Percentiles rank a stretch among this genome's conserved stretches.
Evolutionary conservation across 1,284 basidiomycete genomes (phyloP).

Genomic region (Sutorius eximius): DNA sequence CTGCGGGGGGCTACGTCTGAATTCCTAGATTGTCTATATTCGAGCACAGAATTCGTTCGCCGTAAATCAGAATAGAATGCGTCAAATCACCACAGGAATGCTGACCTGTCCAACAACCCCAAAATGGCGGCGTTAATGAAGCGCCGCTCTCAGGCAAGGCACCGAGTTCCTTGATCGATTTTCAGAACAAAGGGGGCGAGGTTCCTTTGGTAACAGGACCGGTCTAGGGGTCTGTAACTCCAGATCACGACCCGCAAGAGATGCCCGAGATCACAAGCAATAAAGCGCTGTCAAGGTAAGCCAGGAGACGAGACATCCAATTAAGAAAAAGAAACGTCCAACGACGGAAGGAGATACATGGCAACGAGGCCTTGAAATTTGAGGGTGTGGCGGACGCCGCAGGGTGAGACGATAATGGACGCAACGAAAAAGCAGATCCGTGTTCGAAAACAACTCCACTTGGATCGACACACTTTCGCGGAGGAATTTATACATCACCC

Average conservation of each 20-base stretch:
- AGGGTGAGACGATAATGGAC: slow-evolving; percentile 11
- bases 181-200: slow-evolving; percentile 17
- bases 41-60: slow-evolving; percentile 10
- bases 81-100: slow-evolving; percentile 34
- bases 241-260: slow-evolving; percentile 27
- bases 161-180: slow-evolving; percentile 33
- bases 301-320: slow-evolving; percentile 17
- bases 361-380: slow-evolving; percentile 21
- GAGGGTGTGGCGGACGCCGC: slow-evolving; percentile 30
- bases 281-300: slow-evolving; percentile 17
- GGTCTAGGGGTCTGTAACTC: slow-evolving; percentile 19
- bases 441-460: slow-evolving; percentile 1
- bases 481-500: slow-evolving; percentile 10
- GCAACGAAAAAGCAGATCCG: slow-evolving; percentile 14
- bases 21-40: slow-evolving; percentile 24
- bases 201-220: slow-evolving; percentile 32
- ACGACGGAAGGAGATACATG: slow-evolving; percentile 21
- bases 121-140: slow-evolving; percentile 16
- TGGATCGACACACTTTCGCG: slow-evolving; percentile 16
- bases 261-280: slow-evolving; percentile 23
- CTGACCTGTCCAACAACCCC: slow-evolving; percentile 11
- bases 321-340: slow-evolving; percentile 28
- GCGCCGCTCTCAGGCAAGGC: slow-evolving; percentile 22
- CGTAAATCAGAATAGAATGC: slow-evolving; percentile 30
- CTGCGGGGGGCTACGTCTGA: slow-evolving; percentile 12